Base-by-base conservation (phyloP, 2,329 filamentous ascomycete species). In the Fusarium tricinctum region DNA sequence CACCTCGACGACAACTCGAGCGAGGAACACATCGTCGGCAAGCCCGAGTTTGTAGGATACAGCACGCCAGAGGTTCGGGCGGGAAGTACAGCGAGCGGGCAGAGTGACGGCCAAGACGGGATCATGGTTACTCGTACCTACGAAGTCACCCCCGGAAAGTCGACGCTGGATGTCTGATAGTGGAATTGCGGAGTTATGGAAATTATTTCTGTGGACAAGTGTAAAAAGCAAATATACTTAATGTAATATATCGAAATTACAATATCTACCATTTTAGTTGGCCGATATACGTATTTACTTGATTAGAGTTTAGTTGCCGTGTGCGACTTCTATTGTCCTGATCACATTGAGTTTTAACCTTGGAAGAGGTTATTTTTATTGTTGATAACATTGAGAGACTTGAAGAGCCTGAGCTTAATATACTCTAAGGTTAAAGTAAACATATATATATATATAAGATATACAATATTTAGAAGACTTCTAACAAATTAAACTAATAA, bases 21-120 rank as follows among this genome's bases (percentile, higher is more conserved):
- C 66, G 74, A 78, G 57, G 76, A 78, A 32, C 69, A 74, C 26
- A 78, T 78, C 14, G 73, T 78, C 6, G 58, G 70, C 40, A 72
- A 63, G 20, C 19, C 45, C 5, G 59, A 68, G n/a, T 74, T 66
- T 54, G 47, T 52, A 7, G 51, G 54, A 0, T 73, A 71, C 32
- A 65, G 22, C 5, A 72, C 71, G 54, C 62, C 58, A 3, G 69
- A 74, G 3, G 48, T 74, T 6, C 47, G 67, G 32, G 72, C 67
- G 12, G 70, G 58, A 12, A 73, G 72, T 40, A 67, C 71, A n/a
- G 35, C 26, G 5, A 73, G 72, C n/a, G 63, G 58, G 9, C 64
- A 60, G 20, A 67, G 64, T 26, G 45, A 50, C 14, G 45, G 39
- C 6, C 67, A 40, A 3, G 72, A 72, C 4, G 72, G 72, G 0